These are phyloP conservation scores for Oligophagozyma castellii DNA, from an alignment of 1,139 yeast genomes.

Conservation along the genomic window DNA sequence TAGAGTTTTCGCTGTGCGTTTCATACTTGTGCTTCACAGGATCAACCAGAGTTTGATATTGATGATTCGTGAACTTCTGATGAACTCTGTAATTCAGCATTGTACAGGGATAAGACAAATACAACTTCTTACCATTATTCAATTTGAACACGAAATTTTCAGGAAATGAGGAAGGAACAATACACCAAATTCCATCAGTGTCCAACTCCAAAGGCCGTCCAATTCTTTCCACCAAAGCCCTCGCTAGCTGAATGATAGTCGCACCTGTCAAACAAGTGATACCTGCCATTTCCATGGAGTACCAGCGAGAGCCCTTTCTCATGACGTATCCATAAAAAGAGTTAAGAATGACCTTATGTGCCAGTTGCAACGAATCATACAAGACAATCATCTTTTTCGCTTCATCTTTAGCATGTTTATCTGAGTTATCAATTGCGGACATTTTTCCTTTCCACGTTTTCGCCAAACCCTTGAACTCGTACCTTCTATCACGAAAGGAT, in stretches of 20 bases:
- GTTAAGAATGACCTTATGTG: slow-evolving; percentile 92
- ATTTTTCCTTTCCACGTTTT: slow-evolving; percentile 89
- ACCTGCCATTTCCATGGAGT: slow-evolving; percentile 99
- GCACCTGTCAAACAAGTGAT: slow-evolving; percentile 98
- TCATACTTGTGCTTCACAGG: slow-evolving; percentile 54
- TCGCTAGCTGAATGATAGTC: slow-evolving; percentile 93
- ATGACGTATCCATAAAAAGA: slow-evolving; percentile 97
- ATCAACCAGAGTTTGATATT: slow-evolving; percentile 78
- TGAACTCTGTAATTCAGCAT: slow-evolving; percentile 94
- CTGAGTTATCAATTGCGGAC: slow-evolving; percentile 38
- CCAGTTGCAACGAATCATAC: slow-evolving; percentile 89
- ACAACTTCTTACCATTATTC: slow-evolving; percentile 64
- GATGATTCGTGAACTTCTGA: slow-evolving; percentile 81
- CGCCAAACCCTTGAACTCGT: slow-evolving; percentile 87
- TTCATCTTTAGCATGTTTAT: slow-evolving; percentile 54
- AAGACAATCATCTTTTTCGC: slow-evolving; percentile 88
- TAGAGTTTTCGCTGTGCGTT: slow-evolving; percentile 79
- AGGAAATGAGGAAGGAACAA: slow-evolving; percentile 83
- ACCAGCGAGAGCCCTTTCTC: slow-evolving; percentile 99
- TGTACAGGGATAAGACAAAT: slow-evolving; percentile 86
- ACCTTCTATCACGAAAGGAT: slow-evolving; percentile 88
- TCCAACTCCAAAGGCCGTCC: slow-evolving; percentile 95
- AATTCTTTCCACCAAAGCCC: slow-evolving; percentile 80
- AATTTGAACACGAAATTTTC: slow-evolving; percentile 65
- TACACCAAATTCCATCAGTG: slow-evolving; percentile 99